phyloP scores from a whole-genome alignment of 2,329 filamentous ascomycete species.

The Talaromyces funiculosus region DNA sequence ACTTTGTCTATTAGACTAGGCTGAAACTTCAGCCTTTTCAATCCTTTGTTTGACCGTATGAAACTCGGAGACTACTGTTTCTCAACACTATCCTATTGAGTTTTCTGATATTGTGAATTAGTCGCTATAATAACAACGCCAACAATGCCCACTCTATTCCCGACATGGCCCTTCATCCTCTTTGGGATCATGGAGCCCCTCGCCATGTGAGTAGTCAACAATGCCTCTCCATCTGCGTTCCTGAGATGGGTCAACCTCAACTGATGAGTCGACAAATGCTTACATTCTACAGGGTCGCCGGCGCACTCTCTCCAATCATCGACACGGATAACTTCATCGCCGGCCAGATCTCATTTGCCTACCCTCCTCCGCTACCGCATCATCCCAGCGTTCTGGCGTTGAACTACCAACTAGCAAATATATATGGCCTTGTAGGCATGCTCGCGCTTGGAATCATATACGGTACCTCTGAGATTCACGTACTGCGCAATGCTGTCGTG shows the following conservation, averaged over 20 bases:
- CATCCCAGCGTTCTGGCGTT: slow-evolving; percentile 48
- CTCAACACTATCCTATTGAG: too few species aligned
- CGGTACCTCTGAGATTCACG: slow-evolving; percentile 58
- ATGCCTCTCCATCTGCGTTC: neutral
- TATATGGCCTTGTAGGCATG: slow-evolving; percentile 61
- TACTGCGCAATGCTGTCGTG: slow-evolving; percentile 62
- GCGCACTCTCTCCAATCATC: slow-evolving; percentile 53
- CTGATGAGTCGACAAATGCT: neutral
- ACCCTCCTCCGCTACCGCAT: slow-evolving; percentile 23
- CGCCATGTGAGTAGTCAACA: slow-evolving; percentile 52
- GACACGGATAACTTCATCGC: slow-evolving; percentile 58
- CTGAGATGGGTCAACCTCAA: neutral
- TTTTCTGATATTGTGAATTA: too few species aligned
- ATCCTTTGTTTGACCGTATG: neutral
- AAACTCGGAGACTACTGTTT: neutral
- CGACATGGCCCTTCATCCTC: slow-evolving; percentile 57
- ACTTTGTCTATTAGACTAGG: neutral
- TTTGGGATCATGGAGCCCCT: slow-evolving; percentile 66
- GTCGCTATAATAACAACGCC: too few species aligned
- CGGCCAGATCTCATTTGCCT: slow-evolving; percentile 50
- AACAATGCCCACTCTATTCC: slow-evolving; percentile 46
- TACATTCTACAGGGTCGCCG: slow-evolving; percentile 48
- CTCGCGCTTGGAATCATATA: slow-evolving; percentile 60
- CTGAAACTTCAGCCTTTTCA: neutral
- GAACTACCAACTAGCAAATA: slow-evolving; percentile 63